phyloP scores from a whole-genome alignment of 2,329 filamentous ascomycete species.

The Colletotrichum camelliae region DNA sequence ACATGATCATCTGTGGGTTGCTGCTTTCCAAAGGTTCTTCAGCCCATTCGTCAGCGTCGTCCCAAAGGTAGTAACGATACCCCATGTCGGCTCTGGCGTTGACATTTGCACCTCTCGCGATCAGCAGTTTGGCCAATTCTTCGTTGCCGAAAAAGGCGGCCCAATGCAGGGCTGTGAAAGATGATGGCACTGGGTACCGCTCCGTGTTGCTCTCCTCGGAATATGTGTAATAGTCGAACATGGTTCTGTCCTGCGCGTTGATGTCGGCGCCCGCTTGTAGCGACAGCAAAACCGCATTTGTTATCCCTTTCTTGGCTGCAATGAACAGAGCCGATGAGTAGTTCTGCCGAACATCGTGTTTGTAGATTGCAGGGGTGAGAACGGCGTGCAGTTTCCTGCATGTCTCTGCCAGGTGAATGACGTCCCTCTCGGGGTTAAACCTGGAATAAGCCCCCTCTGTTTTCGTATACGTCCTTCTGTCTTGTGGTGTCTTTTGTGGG shows the following conservation, averaged over 20 bases:
- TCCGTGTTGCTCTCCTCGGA: background rate
- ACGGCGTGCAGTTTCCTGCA: background rate
- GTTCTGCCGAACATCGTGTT: background rate
- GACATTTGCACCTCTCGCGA: background rate
- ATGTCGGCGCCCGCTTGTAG: background rate
- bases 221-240: background rate
- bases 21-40: background rate
- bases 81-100: background rate
- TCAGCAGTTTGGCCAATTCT: background rate
- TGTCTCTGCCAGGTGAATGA: background rate
- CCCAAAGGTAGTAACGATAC: background rate
- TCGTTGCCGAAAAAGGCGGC: background rate
- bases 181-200: background rate
- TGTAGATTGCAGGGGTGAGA: background rate
- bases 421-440: background rate
- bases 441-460: background rate
- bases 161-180: background rate
- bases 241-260: background rate
- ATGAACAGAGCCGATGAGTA: background rate
- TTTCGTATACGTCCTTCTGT: background rate
- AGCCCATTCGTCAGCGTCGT: background rate
- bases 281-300: background rate
- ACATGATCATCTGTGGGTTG: background rate
- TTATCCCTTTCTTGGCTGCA: background rate
- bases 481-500: background rate